phyloP scores from a whole-genome alignment of 192 early-diverging fungal genomes.

The Irineochytrium annulatum region DNA sequence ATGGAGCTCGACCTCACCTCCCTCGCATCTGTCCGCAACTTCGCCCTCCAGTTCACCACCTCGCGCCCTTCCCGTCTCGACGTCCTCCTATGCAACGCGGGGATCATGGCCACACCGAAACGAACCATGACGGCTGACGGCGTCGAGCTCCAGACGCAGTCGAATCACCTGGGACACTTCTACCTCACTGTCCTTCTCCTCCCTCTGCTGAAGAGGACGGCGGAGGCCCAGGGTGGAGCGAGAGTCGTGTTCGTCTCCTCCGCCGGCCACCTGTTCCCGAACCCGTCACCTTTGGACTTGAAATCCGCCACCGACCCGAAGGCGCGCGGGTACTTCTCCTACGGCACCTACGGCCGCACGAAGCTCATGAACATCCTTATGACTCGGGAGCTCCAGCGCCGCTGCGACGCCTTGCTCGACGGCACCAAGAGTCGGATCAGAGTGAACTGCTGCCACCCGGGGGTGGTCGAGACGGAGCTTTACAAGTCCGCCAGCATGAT shows the following conservation, averaged over 20 bases:
- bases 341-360: constrained; percentile 38
- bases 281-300: constrained; percentile 36
- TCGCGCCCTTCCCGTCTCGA: constrained; percentile 22
- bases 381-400: constrained; percentile 40
- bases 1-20: constrained; percentile 32
- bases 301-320: constrained; percentile 21
- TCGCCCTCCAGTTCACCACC: constrained; percentile 25
- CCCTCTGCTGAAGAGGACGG: constrained; percentile 6
- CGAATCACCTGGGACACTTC: constrained; percentile 50
- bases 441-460: no score
- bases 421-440: no score
- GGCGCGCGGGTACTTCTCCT: constrained; percentile 19
- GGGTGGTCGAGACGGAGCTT: background rate
- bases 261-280: constrained; percentile 20
- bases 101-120: constrained; percentile 53
- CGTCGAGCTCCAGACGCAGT: constrained; percentile 46
- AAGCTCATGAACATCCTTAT: constrained; percentile 58
- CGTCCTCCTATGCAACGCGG: constrained; percentile 33
- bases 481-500: constrained; percentile 2
- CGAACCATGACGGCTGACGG: constrained; percentile 26
- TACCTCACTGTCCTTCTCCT: constrained; percentile 18
- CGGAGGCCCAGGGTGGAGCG: constrained; percentile 15
- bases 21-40: constrained; percentile 30
- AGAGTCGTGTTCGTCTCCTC: constrained; percentile 43
- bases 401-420: background rate